Evolutionary conservation across 2,329 filamentous ascomycete species (phyloP).

Genomic region (Didymosphaeria variabile): DNA sequence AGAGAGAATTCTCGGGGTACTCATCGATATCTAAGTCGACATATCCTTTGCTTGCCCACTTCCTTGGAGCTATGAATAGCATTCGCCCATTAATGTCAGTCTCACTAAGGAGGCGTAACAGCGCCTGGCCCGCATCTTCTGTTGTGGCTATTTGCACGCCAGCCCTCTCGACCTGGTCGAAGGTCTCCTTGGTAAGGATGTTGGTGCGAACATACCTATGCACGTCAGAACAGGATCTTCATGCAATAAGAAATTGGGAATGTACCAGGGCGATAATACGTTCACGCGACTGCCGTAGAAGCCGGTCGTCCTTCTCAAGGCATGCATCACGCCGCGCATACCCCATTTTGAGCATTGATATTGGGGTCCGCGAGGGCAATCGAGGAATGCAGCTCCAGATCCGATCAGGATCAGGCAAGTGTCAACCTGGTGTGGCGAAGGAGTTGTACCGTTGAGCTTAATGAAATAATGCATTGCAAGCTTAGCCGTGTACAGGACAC

Average conservation of each 20-base stretch:
- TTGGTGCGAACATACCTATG: constrained; percentile 20
- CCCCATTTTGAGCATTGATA: constrained; percentile 26
- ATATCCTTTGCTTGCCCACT: constrained; percentile 21
- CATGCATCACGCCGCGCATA: constrained; percentile 28
- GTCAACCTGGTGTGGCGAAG: constrained; percentile 16
- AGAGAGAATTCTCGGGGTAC: constrained; percentile 11
- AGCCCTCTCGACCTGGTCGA: constrained; percentile 11
- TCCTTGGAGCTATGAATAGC: constrained; percentile 17
- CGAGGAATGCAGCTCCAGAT: constrained; percentile 29
- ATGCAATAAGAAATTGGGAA: background rate
- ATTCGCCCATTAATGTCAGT: constrained; percentile 13
- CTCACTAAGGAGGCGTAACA: constrained; percentile 18
- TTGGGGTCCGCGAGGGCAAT: constrained; percentile 25
- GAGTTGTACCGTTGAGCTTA: constrained; percentile 23
- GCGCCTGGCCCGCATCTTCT: constrained; percentile 17
- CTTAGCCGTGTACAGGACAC: constrained; percentile 30
- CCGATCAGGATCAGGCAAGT: constrained; percentile 32
- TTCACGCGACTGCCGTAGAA: constrained; percentile 31
- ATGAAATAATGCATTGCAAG: constrained; percentile 31
- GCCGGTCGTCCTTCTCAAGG: constrained; percentile 23
- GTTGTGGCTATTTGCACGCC: constrained; percentile 19
- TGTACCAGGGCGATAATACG: constrained; percentile 27
- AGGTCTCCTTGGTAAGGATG: constrained; percentile 17
- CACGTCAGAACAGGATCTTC: background rate
- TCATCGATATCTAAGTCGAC: constrained; percentile 20